Evolutionary conservation across 805 yeast genomes (phyloP), one percentile per base, ranked within the genome.

Genomic region (Monosporozyma unispora): DNA sequence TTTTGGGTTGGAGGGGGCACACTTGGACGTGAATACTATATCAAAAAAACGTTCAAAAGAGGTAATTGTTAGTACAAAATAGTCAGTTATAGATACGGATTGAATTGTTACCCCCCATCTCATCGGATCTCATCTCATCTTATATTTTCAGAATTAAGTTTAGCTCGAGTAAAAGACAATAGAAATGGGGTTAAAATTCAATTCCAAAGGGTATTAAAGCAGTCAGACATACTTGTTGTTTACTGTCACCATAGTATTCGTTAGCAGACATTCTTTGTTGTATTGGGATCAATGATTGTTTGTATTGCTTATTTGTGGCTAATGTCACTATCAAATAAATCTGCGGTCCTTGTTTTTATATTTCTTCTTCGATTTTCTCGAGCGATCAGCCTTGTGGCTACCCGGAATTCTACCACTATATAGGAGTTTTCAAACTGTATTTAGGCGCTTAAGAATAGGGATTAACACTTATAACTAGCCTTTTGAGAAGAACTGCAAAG

Each of bases 1-100:
- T 14, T 25, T 25, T 53, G 58, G 22, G 54, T 54, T 47, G 61
- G 63, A 38, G 66, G 64, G 16, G 66, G 62, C 7, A 56, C 62
- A 46, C 52, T 50, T 41, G 68, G 67, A 50, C 64, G 63, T 18
- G 54, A 31, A 54, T 62, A 63, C 51, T 51, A 31, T 18, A 19
- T 12, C 11, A 46, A 22, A 38, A 2, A 25, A 27, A 7, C 25
- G 31, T 25, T 33, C 4, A 16, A n/a, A 31, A 31, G 14, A 3
- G 14, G 3, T 31, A 12, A 31, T n/a, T 31, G 35, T 31, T 31
- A 31, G 35, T 31, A 31, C n/a, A n/a, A n/a, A n/a, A n/a, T n/a
- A n/a, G n/a, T n/a, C n/a, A n/a, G n/a, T n/a, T n/a, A n/a, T n/a
- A n/a, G n/a, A n/a, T n/a, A n/a, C n/a, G n/a, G n/a, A n/a, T n/a